Evolutionary conservation across 139 green algal species (phyloP), one percentile per base, ranked within the genome.

Genomic region (Asterochloris sp.): DNA sequence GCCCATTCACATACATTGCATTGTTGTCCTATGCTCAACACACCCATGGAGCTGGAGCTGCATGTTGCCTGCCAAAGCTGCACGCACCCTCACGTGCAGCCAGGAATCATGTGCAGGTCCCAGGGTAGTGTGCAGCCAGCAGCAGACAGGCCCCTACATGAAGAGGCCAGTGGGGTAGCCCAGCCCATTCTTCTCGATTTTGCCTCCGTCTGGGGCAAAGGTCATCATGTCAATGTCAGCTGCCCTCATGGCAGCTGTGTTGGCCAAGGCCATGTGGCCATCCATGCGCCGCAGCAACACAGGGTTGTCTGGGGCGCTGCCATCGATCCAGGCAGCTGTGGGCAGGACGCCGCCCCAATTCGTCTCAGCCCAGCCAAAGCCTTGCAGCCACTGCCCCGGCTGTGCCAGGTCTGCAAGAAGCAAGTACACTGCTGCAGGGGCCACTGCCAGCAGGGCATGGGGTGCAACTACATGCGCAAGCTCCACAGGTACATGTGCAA

Each of bases 201-300:
- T 69, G 76, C 76, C 76, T 2, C 76, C 76, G 60, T 54, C 19
- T 60, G 76, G 76, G 8, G 60, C 63, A 21, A 54, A 26, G 0
- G 86, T 91, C 10, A 27, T 62, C 0, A 81, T 26, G 8, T 23
- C 66, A 0, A 95, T 62, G 19, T 82, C 78, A 0, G 91, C 92
- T 17, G 85, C 23, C 60, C 69, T 28, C 78, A 96, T 84, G 2
- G 91, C 92, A 10, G 74, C 81, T 24, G 47, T 85, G 84, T 91
- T 95, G 73, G 85, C 91, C 8, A 94, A 69, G 0, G 74, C 92
- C 83, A 91, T 88, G 88, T 96, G 92, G 62, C 74, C 38, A 73
- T 95, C 92, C 79, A 87, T 89, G 38, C 92, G 88, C 11, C 75
- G 54, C n/a, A 96, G 83, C 47, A 82, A 77, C 21, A 84, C 21